Evolutionary conservation across 495 filamentous ascomycete genomes (phyloP), one percentile per base, ranked within the genome.

Genomic region (Jackrogersella minutella): DNA sequence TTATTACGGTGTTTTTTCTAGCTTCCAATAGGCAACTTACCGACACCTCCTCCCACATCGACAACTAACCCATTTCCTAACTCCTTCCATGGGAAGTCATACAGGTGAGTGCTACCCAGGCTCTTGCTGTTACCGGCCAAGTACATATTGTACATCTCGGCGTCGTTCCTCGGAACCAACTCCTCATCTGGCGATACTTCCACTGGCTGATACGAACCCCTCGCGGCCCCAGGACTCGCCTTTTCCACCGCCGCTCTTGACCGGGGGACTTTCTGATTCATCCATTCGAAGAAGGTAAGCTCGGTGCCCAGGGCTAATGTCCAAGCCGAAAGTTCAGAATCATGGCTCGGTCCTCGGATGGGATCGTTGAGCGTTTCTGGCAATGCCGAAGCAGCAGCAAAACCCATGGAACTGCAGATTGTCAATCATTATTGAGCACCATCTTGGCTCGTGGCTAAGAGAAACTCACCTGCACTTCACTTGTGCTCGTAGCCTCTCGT

Each of bases 21-120:
- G 10, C 8, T 44, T 46, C n/a, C 19, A 36, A 33, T 19, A 11
- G 41, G 17, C 47, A 50, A 69, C 58, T 62, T 67, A 70, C 80
- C 80, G 46, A 78, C 72, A 40, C 79, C 76, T 8, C 78, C 77
- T 11, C 80, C 80, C 19, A 82, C 75, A 65, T 82, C 79, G 7
- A 82, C 77, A 2, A 82, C 66, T 21, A 71, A 68, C 4, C 62
- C 70, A 11, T 70, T 66, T 5, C 73, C 74, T 6, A 79, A 59
- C 19, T 68, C 66, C 17, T 44, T 69, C 77, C 78, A 81, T 4
- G 77, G 77, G 47, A 75, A 80, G 49, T 77, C 74, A 62, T 59
- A 61, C n/a, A 76, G 58, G 59, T 75, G 76, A 11, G 74, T 54
- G 19, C 66, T 69, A 16, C 73, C 76, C 36, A 68, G 61, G 16